A percentile compares a stretch with the other conserved stretches of the same genome.
phyloP scores from a whole-genome alignment of 352 stramenopile genomes.

The Phytopythium litorale region DNA sequence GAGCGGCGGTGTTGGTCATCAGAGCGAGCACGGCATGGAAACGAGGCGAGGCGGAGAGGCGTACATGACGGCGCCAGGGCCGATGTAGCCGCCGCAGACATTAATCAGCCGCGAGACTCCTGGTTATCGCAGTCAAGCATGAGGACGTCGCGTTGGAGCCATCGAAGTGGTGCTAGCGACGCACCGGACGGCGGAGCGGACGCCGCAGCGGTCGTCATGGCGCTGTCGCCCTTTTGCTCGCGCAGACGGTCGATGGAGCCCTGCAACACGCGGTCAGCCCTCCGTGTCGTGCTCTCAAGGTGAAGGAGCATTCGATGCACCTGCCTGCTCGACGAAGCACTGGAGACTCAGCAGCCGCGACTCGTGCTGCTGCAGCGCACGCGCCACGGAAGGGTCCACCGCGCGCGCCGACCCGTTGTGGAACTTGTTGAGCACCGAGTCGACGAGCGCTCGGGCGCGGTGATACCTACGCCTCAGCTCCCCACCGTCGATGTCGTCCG shows the following conservation, averaged over 20 bases:
- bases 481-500: background rate
- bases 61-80: conserved; percentile 60
- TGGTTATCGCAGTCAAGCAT: background rate
- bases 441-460: conserved; percentile 47
- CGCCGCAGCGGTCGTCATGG: background rate
- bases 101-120: conserved; percentile 24
- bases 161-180: background rate
- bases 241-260: conserved; percentile 51
- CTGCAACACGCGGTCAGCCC: background rate
- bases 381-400: conserved; percentile 65
- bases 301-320: background rate
- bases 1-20: background rate
- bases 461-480: conserved; percentile 30
- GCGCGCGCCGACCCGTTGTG: conserved; percentile 64
- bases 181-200: background rate
- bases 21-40: background rate
- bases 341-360: conserved; percentile 57
- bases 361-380: conserved; percentile 48
- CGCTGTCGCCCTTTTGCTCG: conserved; percentile 28
- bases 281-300: no score
- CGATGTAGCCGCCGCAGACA: conserved; percentile 50
- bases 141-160: background rate
- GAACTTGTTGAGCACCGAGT: conserved; percentile 67
- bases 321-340: conserved; percentile 67
- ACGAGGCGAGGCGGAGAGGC: background rate